These are phyloP conservation scores for Radiomyces spectabilis DNA, from an alignment of 192 early-diverging fungal species.

Conservation along the genomic window DNA sequence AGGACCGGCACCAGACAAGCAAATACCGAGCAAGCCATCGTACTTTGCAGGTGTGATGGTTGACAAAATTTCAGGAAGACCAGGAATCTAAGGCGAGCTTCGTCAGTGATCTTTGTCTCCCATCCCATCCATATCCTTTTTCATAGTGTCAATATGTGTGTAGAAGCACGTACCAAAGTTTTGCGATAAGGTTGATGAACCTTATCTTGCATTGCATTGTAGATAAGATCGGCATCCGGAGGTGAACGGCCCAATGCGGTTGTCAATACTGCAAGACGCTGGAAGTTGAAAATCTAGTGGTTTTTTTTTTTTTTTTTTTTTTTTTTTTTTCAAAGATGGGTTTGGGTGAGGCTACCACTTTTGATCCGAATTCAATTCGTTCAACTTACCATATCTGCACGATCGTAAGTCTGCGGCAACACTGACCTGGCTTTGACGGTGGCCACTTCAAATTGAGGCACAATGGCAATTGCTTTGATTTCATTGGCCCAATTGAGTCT, in stretches of 20 bases:
- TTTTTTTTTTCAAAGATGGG: background rate
- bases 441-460: slow-evolving; percentile 89
- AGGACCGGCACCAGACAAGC: slow-evolving; percentile 93
- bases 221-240: slow-evolving; percentile 72
- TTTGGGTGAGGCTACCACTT: too few relatives aligned
- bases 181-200: slow-evolving; percentile 96
- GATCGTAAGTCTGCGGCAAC: slow-evolving; percentile 68
- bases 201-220: slow-evolving; percentile 90
- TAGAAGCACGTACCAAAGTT: slow-evolving; percentile 57
- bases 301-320: background rate
- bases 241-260: slow-evolving; percentile 67
- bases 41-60: slow-evolving; percentile 63
- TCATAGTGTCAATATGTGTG: too few relatives aligned
- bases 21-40: slow-evolving; percentile 86
- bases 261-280: slow-evolving; percentile 88
- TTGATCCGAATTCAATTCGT: too few relatives aligned
- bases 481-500: slow-evolving; percentile 57
- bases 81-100: slow-evolving; percentile 56
- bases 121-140: background rate
- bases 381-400: slow-evolving; percentile 76
- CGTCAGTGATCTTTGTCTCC: background rate
- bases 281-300: slow-evolving; percentile 77
- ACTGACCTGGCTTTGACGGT: slow-evolving; percentile 88
- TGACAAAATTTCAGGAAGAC: slow-evolving; percentile 78
- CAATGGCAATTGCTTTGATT: slow-evolving; percentile 68